Evolutionary conservation across 129 eudicot genomes (phyloP), one percentile per base, ranked within the genome.

Genomic region (Arctium minus): DNA sequence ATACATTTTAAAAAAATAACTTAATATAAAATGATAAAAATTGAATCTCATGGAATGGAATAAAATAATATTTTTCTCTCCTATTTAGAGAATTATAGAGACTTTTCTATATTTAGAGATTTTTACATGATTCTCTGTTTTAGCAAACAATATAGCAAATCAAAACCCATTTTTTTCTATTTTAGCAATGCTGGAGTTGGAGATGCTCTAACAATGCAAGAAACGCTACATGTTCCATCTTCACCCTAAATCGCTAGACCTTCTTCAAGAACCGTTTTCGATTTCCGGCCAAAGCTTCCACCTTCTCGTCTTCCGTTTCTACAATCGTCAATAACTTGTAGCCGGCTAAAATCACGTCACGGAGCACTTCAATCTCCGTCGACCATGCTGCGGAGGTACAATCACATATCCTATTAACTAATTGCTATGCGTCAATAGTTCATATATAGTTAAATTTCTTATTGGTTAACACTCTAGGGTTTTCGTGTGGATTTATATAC

Each of bases 371-470:
- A 70, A 44, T 79, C 65, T 70, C 44, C 70, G 80, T 81, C 85
- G 62, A 81, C 86, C 83, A 87, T 87, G 90, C 75, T 87, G 30
- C 82, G 90, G 86, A 87, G 90, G 90, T 87, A 79, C 31, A 73
- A 27, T 74, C 48, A 64, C 56, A 65, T 7, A 73, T 44, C 36
- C 40, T 1, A n/a, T 27, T 39, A 30, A 76, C 37, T 74, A 62
- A 65, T 65, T 60, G 10, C 68, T 40, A 70, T 69, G 22, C 13
- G 22, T 53, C 71, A 36, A 18, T 60, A 2, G 15, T 56, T 64
- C 27, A 72, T 27, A n/a, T 46, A 4, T 30, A 46, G 15, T 77
- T 31, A 29, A 42, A 8, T 36, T 56, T 53, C 46, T 38, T 18
- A 27, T 74, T 40, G 39, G 18, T 11, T 15, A 15, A 4, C 35